A percentile compares a stretch with the other conserved stretches of the same genome.
Conservation (phyloP, 1,284 basidiomycete species). For the Pterulicium gracile region DNA sequence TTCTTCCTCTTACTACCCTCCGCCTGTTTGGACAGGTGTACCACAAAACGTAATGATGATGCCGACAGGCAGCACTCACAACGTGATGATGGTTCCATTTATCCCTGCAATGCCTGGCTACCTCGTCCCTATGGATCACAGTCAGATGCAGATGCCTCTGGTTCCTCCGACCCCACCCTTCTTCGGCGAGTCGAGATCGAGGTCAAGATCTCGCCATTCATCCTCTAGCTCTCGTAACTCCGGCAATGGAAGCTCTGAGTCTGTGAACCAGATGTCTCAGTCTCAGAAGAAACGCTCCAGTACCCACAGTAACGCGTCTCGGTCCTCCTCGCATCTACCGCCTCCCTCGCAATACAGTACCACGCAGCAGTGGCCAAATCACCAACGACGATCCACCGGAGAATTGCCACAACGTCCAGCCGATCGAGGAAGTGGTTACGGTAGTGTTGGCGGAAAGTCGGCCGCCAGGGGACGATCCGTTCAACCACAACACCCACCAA, state of each 20-base stretch:
- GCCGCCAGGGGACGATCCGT: not conserved
- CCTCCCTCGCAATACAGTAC: not conserved
- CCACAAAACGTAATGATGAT: slow-evolving; percentile 1
- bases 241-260: not conserved
- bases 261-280: not conserved
- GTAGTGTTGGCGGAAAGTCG: not conserved
- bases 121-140: slow-evolving; percentile 2
- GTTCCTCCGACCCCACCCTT: slow-evolving; percentile 2
- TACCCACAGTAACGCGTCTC: not conserved
- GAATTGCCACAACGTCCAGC: not conserved
- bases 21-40: not conserved
- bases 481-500: not conserved
- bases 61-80: not conserved
- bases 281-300: not conserved
- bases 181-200: not conserved
- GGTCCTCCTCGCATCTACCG: not conserved
- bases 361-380: not conserved
- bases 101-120: not conserved
- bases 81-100: slow-evolving; percentile 1
- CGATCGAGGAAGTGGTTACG: not conserved
- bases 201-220: not conserved
- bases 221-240: slow-evolving; percentile 2
- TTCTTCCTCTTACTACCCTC: not conserved
- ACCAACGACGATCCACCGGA: not conserved
- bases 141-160: not conserved